phyloP scores from a whole-genome alignment of 495 filamentous ascomycete species.

The Neurospora africana region DNA sequence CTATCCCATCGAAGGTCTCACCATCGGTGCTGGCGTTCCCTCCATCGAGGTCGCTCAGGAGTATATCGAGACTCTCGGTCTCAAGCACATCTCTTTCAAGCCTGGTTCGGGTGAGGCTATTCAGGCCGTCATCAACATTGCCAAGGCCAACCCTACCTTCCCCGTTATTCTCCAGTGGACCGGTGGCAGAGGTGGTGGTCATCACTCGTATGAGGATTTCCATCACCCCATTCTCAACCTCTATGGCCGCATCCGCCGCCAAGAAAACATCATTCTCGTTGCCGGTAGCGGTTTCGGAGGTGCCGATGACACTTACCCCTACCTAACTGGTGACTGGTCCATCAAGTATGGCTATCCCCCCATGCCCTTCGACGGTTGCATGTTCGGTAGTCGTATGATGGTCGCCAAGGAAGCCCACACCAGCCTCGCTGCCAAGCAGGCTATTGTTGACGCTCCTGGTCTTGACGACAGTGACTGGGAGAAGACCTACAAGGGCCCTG shows the following conservation, averaged over 20 bases:
- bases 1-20: conserved; percentile 86
- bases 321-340: conserved; percentile 82
- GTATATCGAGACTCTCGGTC: conserved; percentile 85
- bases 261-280: conserved; percentile 75
- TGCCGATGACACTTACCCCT: conserved; percentile 85
- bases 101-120: conserved; percentile 85
- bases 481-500: conserved; percentile 86
- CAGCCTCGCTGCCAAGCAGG: conserved; percentile 85
- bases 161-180: conserved; percentile 92
- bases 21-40: conserved; percentile 88
- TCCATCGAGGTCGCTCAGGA: conserved; percentile 90
- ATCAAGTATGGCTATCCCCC: conserved; percentile 74
- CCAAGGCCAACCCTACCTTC: conserved; percentile 80
- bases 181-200: conserved; percentile 84
- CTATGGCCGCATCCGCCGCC: conserved; percentile 75
- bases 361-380: conserved; percentile 87
- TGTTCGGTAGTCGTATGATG: conserved; percentile 92
- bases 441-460: conserved; percentile 83
- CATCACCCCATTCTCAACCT: conserved; percentile 86
- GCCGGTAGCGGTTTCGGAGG: conserved; percentile 90
- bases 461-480: conserved; percentile 88
- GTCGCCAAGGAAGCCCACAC: conserved; percentile 91
- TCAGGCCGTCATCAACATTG: conserved; percentile 83
- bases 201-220: conserved; percentile 94
- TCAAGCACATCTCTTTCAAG: conserved; percentile 94